Percentiles rank a stretch among this genome's conserved stretches.
Conservation (phyloP, 768 basidiomycete species). For the Thelephora aurantiotincta region DNA sequence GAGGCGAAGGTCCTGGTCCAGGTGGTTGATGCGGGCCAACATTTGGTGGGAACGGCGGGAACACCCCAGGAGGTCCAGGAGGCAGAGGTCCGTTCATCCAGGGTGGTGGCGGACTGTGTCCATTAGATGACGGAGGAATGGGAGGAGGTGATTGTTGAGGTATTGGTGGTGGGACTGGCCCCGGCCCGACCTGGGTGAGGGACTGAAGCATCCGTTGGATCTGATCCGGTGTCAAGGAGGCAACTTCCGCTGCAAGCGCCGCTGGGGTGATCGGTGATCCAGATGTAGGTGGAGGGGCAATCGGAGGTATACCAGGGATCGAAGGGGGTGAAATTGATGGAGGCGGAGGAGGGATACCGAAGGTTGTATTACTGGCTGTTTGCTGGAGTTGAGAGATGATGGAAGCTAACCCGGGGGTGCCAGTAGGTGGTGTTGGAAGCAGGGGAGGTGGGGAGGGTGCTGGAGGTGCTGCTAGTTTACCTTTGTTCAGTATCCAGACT, state of each 20-base stretch:
- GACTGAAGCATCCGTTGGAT: constrained; percentile 54
- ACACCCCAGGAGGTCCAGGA: not conserved
- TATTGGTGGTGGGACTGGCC: constrained; percentile 10
- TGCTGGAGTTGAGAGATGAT: constrained; percentile 4
- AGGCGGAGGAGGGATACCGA: constrained; percentile 1
- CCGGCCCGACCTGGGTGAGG: constrained; percentile 25
- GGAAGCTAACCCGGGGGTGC: not conserved
- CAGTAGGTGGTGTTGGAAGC: constrained; percentile 10
- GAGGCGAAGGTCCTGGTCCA: no score
- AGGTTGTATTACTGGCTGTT: constrained; percentile 3
- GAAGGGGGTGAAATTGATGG: constrained; percentile 3
- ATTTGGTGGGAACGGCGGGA: no score
- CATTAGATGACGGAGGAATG: constrained; percentile 11
- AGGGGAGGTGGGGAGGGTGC: constrained; percentile 20
- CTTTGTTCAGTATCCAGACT: constrained; percentile 77
- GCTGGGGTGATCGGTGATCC: constrained; percentile 4
- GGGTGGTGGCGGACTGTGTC: constrained; percentile 13
- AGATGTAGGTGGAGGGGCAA: constrained; percentile 2
- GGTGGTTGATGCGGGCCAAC: no score
- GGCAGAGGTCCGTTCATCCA: constrained; percentile 5
- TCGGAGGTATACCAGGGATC: constrained; percentile 6
- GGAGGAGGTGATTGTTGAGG: constrained; percentile 7
- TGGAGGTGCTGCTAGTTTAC: constrained; percentile 39
- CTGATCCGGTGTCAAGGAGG: constrained; percentile 63
- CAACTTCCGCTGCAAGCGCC: constrained; percentile 53